phyloP scores from a whole-genome alignment of 768 basidiomycete genomes.

The Agrocybe pediades region DNA sequence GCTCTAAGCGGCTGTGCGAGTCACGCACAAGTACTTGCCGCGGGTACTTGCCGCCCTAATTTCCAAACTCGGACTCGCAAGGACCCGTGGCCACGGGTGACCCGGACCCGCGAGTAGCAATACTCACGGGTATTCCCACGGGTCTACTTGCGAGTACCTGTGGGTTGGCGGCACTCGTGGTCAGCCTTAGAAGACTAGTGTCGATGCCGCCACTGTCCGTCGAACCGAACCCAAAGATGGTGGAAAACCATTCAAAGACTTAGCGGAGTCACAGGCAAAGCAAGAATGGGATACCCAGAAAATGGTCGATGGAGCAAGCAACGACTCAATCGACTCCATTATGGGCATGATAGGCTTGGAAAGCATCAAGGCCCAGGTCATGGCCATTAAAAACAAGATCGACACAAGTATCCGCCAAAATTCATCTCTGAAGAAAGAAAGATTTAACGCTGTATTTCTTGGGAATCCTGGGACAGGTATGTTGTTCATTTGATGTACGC shows the following conservation, averaged over 20 bases:
- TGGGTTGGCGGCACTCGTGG: too few species aligned
- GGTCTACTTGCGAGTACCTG: too few species aligned
- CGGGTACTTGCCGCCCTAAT: too few species aligned
- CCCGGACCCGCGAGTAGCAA: too few species aligned
- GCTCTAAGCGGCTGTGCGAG: too few species aligned
- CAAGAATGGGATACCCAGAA: conserved; percentile 63
- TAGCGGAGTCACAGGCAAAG: conserved; percentile 34
- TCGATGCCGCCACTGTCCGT: background rate
- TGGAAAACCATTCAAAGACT: conserved; percentile 2
- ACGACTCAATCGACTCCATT: conserved; percentile 59
- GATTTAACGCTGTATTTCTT: conserved; percentile 62
- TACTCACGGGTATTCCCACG: too few species aligned
- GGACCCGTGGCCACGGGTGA: too few species aligned
- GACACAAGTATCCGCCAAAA: conserved; percentile 57
- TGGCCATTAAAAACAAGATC: conserved; percentile 61
- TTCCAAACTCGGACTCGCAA: too few species aligned
- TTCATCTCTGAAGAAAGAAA: conserved; percentile 50
- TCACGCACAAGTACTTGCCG: too few species aligned
- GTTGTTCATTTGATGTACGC: conserved; percentile 10
- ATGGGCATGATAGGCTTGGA: conserved; percentile 76
- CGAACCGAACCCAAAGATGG: background rate
- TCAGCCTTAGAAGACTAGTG: too few species aligned
- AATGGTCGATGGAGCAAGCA: conserved; percentile 48
- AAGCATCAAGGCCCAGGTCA: conserved; percentile 58
- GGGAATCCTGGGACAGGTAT: conserved; percentile 78